Base-by-base conservation (phyloP, 169 alveolate genomes). In the Plasmodium coatneyi region DNA sequence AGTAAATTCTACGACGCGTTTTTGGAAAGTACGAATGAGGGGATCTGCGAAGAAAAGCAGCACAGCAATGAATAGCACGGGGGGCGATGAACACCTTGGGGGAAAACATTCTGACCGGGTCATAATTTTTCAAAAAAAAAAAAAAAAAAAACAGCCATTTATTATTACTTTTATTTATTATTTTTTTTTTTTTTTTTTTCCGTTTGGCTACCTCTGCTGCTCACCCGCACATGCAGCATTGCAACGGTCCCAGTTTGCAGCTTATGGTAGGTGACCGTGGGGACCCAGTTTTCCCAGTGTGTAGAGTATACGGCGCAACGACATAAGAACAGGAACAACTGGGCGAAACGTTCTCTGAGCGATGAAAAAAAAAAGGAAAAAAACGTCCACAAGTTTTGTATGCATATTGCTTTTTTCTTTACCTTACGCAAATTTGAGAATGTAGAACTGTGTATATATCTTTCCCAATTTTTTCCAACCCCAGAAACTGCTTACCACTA, bases 1-100 rank as follows among this genome's bases (percentile, higher is more conserved):
- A 39, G 43, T 72, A 36, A 54, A 34, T 43, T 52, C 12, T 86
- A 86, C 71, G 93, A 86, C 19, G 84, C 70, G 28, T 86, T 54
- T 86, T 25, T 86, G 41, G 93, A 86, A 25, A 52, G 74, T 12
- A 25, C 39, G 28, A 49, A 52, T n/a, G 16, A 39, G n/a, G 36
- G 0, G 7, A 66, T 10, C 14, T 28, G 76, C 19, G 72, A 28
- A 56, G 41, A 25, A 22, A 66, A 60, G 28, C 5, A 60, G 34
- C 41, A 14, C 5, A 22, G 76, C 39, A 36, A 36, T 66, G 30
- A 25, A 66, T 66, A n/a, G 5, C 25, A 22, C 41, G 16, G 19
- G 36, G 30, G 76, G 76, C 30, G 36, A 49, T 12, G 36, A 66
- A 25, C 36, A 22, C 36, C 36, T 66, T 66, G 76, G 39, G n/a